Conservation (phyloP, 225 moss, liverwort and hornwort species). For the Polytrichum commune region DNA sequence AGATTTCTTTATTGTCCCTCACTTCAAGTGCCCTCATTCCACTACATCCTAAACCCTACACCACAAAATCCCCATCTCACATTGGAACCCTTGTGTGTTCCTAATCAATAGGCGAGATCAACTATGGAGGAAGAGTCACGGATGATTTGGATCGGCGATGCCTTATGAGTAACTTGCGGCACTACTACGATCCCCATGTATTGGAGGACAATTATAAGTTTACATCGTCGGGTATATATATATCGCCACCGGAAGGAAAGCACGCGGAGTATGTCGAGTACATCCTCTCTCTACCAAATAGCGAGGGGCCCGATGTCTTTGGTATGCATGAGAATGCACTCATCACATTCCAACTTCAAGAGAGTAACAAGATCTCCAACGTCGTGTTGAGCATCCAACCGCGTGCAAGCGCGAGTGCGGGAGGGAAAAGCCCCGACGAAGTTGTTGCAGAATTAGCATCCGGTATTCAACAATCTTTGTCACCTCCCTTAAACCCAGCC, state of each 20-base stretch:
- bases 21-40: no score
- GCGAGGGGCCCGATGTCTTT: slow-evolving; percentile 86
- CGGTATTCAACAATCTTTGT: slow-evolving; percentile 44
- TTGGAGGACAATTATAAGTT: slow-evolving; percentile 57
- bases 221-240: slow-evolving; percentile 52
- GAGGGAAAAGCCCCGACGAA: slow-evolving; percentile 58
- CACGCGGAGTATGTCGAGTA: slow-evolving; percentile 65
- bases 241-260: slow-evolving; percentile 52
- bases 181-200: slow-evolving; percentile 54
- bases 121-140: slow-evolving; percentile 85
- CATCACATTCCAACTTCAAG: slow-evolving; percentile 83
- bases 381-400: slow-evolving; percentile 80
- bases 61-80: no score
- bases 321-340: slow-evolving; percentile 98
- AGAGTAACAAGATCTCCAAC: slow-evolving; percentile 73
- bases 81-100: no score
- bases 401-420: slow-evolving; percentile 46
- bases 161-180: slow-evolving; percentile 76
- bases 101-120: slow-evolving; percentile 64
- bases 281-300: slow-evolving; percentile 62
- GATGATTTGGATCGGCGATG: slow-evolving; percentile 86
- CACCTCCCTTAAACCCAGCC: slow-evolving; percentile 19
- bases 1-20: no score
- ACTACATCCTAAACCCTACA: no score
- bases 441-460: slow-evolving; percentile 57